Conservation (phyloP, 2,329 filamentous ascomycete species). For the Epichloe baconii region DNA sequence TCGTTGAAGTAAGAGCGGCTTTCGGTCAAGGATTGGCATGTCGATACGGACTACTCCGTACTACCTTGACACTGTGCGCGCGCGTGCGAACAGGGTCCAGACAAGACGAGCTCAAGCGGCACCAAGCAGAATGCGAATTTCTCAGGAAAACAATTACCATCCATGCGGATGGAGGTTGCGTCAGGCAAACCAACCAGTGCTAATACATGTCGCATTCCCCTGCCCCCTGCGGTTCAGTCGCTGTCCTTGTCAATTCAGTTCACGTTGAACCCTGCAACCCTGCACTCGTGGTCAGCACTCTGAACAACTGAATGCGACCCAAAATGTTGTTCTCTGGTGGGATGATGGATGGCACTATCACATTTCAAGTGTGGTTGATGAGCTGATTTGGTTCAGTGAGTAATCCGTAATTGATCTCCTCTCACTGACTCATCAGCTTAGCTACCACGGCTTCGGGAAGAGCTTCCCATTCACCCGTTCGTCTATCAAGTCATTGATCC, state of each 20-base stretch:
- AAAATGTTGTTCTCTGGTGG: neutral
- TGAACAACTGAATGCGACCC: neutral
- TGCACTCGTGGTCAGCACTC: neutral
- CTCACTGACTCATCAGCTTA: too few species aligned
- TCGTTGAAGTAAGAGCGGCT: neutral
- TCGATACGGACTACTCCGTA: neutral
- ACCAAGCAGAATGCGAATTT: neutral
- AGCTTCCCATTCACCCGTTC: neutral
- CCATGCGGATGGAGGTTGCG: neutral
- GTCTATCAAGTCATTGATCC: neutral
- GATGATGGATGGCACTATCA: neutral
- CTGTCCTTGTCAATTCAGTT: neutral
- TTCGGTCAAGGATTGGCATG: neutral
- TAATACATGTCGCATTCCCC: neutral
- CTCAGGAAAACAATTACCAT: neutral
- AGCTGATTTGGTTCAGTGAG: neutral
- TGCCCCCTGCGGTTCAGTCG: neutral
- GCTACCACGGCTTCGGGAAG: neutral
- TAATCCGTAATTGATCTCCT: neutral
- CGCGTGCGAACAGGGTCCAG: too few species aligned
- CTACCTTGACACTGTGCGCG: too few species aligned
- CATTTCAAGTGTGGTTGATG: neutral
- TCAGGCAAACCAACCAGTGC: neutral
- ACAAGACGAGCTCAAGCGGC: too few species aligned
- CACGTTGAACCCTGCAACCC: neutral